Percentiles rank a stretch among this genome's conserved stretches.
Conservation (phyloP, 1,139 yeast genomes). For the Pichiaceae sp. region DNA sequence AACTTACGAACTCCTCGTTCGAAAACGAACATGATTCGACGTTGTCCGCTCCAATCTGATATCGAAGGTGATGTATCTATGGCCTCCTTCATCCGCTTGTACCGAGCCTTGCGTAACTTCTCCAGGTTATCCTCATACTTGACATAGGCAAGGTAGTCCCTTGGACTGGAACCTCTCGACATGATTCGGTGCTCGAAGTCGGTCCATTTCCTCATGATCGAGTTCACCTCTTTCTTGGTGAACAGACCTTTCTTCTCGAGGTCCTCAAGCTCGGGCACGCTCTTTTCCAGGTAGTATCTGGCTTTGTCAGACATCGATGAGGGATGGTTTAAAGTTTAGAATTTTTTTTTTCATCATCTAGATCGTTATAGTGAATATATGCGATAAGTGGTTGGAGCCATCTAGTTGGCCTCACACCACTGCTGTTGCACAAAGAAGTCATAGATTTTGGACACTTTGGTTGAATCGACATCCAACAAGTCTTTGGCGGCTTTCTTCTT, state of each 20-base stretch:
- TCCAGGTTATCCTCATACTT: conserved; percentile 80
- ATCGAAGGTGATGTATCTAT: conserved; percentile 50
- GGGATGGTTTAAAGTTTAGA: not conserved
- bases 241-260: conserved; percentile 75
- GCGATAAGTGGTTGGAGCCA: too few relatives aligned
- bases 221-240: conserved; percentile 68
- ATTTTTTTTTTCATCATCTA: not conserved
- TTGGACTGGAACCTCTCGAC: conserved; percentile 73
- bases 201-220: conserved; percentile 87
- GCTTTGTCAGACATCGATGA: conserved; percentile 38
- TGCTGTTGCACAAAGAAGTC: conserved; percentile 90
- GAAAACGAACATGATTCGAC: conserved; percentile 75
- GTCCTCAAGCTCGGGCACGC: conserved; percentile 91
- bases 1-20: conserved; percentile 78
- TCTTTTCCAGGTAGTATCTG: conserved; percentile 52
- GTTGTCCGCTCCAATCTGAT: conserved; percentile 82
- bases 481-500: conserved; percentile 82
- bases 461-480: conserved; percentile 73
- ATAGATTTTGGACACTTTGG: conserved; percentile 78
- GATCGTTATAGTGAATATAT: not conserved
- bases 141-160: conserved; percentile 72
- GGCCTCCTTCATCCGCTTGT: conserved; percentile 45
- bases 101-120: conserved; percentile 66
- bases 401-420: conserved; percentile 44
- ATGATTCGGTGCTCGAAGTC: conserved; percentile 89